Evolutionary conservation across 768 basidiomycete genomes (phyloP).

Genomic region (Rubroboletus pulcherrimus): DNA sequence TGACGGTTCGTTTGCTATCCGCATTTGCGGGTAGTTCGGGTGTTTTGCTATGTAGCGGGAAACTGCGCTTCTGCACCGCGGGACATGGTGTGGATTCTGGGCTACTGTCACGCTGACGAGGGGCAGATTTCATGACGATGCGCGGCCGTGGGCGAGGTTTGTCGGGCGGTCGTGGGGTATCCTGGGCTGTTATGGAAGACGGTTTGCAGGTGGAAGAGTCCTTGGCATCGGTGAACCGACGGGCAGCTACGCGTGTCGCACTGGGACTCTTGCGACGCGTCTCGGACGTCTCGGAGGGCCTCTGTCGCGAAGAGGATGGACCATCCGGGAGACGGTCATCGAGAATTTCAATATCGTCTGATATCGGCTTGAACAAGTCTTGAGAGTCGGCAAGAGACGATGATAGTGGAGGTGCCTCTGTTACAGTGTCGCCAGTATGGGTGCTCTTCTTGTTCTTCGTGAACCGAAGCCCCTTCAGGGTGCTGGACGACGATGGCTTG

Average conservation of each 20-base stretch:
- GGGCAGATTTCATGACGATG: neutral
- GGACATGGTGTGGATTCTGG: constrained; percentile 19
- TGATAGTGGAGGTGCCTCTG: constrained; percentile 15
- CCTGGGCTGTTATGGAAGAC: neutral
- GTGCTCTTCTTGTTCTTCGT: constrained; percentile 30
- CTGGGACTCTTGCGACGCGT: constrained; percentile 5
- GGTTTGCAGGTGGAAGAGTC: constrained; percentile 5
- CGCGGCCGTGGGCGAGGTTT: constrained; percentile 17
- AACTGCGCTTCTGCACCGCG: neutral
- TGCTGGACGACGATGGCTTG: constrained; percentile 11
- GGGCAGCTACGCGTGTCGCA: neutral
- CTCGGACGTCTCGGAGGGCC: neutral
- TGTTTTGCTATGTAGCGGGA: constrained; percentile 5
- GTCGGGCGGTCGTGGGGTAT: neutral
- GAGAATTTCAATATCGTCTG: constrained; percentile 13
- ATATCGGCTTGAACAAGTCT: constrained; percentile 19
- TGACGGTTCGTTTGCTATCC: neutral
- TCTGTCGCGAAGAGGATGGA: constrained; percentile 3
- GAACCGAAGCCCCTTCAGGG: constrained; percentile 27
- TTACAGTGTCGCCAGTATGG: neutral
- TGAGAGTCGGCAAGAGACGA: constrained; percentile 25
- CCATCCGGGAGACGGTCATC: neutral
- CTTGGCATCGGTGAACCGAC: neutral
- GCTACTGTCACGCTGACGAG: constrained; percentile 5
- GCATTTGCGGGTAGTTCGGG: neutral